A percentile compares a stretch with the other conserved stretches of the same genome.
These are phyloP conservation scores for Verticillium dahliae DNA, from an alignment of 2,329 filamentous ascomycete species.

Conservation along the genomic window DNA sequence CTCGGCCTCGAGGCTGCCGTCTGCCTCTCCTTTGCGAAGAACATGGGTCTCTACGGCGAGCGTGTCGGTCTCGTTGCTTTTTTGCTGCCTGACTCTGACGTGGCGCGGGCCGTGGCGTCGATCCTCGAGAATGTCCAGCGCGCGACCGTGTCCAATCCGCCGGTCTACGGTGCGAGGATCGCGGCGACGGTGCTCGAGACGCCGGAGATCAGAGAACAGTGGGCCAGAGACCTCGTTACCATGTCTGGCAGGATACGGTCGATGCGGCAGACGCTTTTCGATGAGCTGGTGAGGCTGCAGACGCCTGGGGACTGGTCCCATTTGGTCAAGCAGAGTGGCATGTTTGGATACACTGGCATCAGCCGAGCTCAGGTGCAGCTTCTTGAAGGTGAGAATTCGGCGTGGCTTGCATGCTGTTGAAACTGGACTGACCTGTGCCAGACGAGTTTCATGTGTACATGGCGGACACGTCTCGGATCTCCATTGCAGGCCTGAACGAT, in stretches of 20 bases:
- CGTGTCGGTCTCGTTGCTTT: conserved; percentile 23
- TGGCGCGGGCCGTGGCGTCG: conserved; percentile 14
- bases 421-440: conserved; percentile 5
- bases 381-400: conserved; percentile 19
- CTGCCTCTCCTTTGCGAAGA: conserved; percentile 57
- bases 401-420: not conserved
- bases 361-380: conserved; percentile 35
- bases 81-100: conserved; percentile 13
- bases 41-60: conserved; percentile 40
- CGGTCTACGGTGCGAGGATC: conserved; percentile 26
- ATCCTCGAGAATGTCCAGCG: conserved; percentile 24
- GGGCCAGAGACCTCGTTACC: conserved; percentile 25
- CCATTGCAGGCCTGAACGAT: conserved; percentile 29
- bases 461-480: conserved; percentile 29
- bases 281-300: conserved; percentile 20
- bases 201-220: conserved; percentile 19
- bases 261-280: conserved; percentile 26
- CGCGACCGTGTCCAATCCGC: conserved; percentile 26
- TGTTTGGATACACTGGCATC: conserved; percentile 41
- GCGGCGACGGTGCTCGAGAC: conserved; percentile 23
- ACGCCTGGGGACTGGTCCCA: conserved; percentile 30
- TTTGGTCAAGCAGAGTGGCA: conserved; percentile 28
- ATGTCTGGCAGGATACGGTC: conserved; percentile 27
- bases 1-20: conserved; percentile 43
- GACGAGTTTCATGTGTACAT: conserved; percentile 29